Evolutionary conservation across 257 asterid species (phyloP), one percentile per base, ranked within the genome.

Genomic region (Gentiana macrophylla): DNA sequence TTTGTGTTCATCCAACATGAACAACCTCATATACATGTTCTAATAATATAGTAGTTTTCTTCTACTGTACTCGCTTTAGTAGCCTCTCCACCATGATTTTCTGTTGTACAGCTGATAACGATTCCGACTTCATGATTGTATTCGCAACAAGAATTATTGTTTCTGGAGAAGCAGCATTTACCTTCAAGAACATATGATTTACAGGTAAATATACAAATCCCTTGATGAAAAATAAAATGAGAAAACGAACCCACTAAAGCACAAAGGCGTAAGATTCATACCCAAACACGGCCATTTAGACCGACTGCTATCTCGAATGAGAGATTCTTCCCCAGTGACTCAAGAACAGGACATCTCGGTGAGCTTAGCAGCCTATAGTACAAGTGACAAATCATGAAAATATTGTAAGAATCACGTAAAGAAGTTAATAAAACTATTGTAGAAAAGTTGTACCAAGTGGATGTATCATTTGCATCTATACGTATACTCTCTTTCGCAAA

Each of bases 241-340:
- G 58, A 59, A 41, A 46, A 49, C n/a, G 37, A 55, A 68, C 50
- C 33, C 53, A 1, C 50, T 38, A 4, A 52, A 49, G 50, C 43
- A 74, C 15, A 51, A 41, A 2, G 32, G 11, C 41, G 36, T 32
- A 35, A 55, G 62, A 67, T 55, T 24, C 78, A 48, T 86, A 90
- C 98, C 98, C 98, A 92, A 62, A 85, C 85, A 57, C 97, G 94
- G 57, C 95, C 97, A 64, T 92, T 92, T 66, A 88, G 49, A 55
- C 98, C 98, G 50, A 88, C 86, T 32, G 98, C 98, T 59, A 80
- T 76, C 80, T 92, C 98, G 56, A 92, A 92, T 43, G 98, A 88
- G 12, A 92, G 79, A 75, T 82, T 86, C 75, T 92, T 92, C 70
- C 97, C 98, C 36, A 92, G 87, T 60, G 75, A 78, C 69, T 92